These are phyloP conservation scores for Craterostigma plantagineum DNA, from an alignment of 257 asterid species.

Conservation along the genomic window DNA sequence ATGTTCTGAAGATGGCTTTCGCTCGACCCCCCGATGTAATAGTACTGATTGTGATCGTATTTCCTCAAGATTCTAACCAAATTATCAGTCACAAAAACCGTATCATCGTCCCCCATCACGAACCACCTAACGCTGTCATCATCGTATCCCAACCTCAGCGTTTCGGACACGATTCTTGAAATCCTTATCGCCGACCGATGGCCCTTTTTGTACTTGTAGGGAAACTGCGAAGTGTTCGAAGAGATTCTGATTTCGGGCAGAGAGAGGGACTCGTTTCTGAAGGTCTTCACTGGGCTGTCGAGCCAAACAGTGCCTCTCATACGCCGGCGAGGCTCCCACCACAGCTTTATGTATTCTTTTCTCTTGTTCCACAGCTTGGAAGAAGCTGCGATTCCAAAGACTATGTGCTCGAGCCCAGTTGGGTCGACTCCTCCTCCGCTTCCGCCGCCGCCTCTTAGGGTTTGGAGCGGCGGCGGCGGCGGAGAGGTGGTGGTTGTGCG, in stretches of 20 bases:
- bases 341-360: constrained; percentile 3
- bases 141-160: background rate
- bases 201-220: background rate
- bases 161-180: constrained; percentile 1
- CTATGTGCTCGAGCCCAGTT: constrained; percentile 1
- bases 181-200: constrained; percentile 1
- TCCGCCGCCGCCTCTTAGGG: too few relatives aligned
- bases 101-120: background rate
- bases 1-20: background rate
- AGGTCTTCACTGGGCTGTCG: background rate
- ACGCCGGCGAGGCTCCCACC: background rate
- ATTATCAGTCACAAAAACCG: background rate
- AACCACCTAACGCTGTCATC: background rate
- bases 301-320: constrained; percentile 2
- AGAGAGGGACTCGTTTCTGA: background rate
- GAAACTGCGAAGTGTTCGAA: background rate
- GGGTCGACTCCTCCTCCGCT: background rate
- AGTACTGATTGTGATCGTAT: background rate
- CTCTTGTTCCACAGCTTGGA: background rate
- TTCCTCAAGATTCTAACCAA: background rate
- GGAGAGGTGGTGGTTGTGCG: background rate
- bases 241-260: constrained; percentile 1
- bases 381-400: constrained; percentile 3
- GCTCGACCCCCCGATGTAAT: background rate
- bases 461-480: background rate